phyloP scores from a whole-genome alignment of 2,329 filamentous ascomycete genomes.

The Pseudocercospora musae region DNA sequence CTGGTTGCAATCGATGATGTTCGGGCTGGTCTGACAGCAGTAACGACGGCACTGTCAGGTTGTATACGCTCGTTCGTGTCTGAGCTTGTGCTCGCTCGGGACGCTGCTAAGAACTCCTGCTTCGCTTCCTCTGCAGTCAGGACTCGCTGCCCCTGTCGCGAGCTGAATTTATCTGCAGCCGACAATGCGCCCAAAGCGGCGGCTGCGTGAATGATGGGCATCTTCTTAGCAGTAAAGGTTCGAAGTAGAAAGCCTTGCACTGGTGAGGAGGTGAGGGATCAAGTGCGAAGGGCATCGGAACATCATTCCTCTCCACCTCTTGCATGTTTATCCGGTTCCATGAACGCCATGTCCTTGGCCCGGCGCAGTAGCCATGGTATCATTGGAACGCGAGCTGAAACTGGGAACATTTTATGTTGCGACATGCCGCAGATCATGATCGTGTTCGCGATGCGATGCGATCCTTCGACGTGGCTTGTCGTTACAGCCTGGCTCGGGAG shows the following conservation, averaged over 20 bases:
- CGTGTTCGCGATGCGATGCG: not conserved
- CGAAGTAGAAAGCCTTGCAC: not conserved
- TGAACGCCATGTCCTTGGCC: not conserved
- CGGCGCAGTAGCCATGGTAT: not conserved
- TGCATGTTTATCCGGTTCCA: not conserved
- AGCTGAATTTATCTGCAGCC: not conserved
- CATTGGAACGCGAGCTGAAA: not conserved
- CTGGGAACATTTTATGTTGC: not conserved
- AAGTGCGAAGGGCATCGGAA: too few relatives aligned
- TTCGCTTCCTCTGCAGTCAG: conserved; percentile 4
- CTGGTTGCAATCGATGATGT: conserved; percentile 1
- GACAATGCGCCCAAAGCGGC: not conserved
- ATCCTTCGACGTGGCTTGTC: not conserved
- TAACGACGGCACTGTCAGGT: not conserved
- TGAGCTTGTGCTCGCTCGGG: not conserved
- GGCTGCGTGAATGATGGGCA: not conserved
- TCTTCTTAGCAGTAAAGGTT: not conserved
- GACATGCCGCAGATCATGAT: not conserved
- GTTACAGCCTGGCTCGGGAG: not conserved
- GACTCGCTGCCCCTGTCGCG: not conserved
- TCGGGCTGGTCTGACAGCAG: not conserved
- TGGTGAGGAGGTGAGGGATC: not conserved
- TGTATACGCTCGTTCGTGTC: not conserved
- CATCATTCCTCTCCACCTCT: not conserved
- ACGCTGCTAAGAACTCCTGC: not conserved